Percentiles rank a stretch among this genome's conserved stretches.
Conservation (phyloP, 345 rosid species). For the Sonneratia alba region DNA sequence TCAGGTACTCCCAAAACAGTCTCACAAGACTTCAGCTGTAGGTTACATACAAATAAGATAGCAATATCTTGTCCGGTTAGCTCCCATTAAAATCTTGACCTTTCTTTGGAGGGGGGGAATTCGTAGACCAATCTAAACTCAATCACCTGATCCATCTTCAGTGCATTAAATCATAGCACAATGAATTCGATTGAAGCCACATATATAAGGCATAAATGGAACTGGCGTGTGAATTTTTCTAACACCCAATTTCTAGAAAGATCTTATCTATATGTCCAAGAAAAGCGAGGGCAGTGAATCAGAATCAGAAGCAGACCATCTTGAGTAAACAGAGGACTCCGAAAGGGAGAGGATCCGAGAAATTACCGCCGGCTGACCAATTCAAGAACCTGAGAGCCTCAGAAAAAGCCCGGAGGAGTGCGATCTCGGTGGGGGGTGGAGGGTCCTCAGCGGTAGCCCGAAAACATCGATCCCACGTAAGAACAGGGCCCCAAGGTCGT, state of each 20-base stretch:
- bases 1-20: not conserved
- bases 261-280: not conserved
- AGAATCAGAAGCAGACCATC: not conserved
- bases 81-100: not conserved
- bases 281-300: not conserved
- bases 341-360: not conserved
- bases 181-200: not conserved
- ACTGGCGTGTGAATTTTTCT: not conserved
- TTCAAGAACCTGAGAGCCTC: not conserved
- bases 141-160: not conserved
- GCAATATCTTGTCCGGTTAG: not conserved
- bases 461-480: not conserved
- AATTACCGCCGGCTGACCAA: not conserved
- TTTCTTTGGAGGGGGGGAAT: not conserved
- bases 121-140: not conserved
- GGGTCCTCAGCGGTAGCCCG: not conserved
- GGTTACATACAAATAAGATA: not conserved
- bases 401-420: not conserved
- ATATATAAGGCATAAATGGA: not conserved
- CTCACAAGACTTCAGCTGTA: not conserved
- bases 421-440: conserved; percentile 3
- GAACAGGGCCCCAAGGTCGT: not conserved
- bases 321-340: not conserved
- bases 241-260: not conserved
- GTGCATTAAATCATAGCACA: not conserved